A percentile compares a stretch with the other conserved stretches of the same genome.
Conservation (phyloP, 805 yeast genomes). For the Candida gorgasii region DNA sequence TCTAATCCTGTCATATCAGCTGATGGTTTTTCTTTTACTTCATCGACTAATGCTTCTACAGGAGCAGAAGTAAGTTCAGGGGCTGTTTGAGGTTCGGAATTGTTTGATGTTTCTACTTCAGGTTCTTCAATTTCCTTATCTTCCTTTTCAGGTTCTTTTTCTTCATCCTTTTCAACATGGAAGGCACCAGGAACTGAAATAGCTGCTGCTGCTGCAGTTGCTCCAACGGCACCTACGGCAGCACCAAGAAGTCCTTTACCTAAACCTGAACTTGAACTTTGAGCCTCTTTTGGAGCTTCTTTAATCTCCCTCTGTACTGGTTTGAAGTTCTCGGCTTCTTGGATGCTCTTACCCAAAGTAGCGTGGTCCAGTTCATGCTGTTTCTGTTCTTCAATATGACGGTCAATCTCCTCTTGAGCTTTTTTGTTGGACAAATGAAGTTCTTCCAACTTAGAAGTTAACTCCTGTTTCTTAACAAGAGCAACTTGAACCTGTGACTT, state of each 20-base stretch:
- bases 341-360: constrained; percentile 12
- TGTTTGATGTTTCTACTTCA: background rate
- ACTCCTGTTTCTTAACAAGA: constrained; percentile 48
- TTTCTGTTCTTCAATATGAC: constrained; percentile 18
- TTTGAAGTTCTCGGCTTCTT: constrained; percentile 17
- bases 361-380: constrained; percentile 19
- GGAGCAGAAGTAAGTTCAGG: constrained; percentile 4
- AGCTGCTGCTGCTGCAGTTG: constrained; percentile 20
- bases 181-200: constrained; percentile 11
- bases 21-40: constrained; percentile 27
- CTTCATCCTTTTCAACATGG: background rate
- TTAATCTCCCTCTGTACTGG: constrained; percentile 16
- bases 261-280: background rate
- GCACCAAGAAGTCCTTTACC: constrained; percentile 17
- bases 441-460: constrained; percentile 29
- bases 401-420: constrained; percentile 25
- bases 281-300: background rate
- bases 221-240: constrained; percentile 22
- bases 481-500: constrained; percentile 68
- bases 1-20: constrained; percentile 31
- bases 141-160: background rate
- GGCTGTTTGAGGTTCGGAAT: background rate
- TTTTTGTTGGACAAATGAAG: constrained; percentile 23
- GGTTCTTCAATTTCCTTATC: background rate
- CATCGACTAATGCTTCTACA: constrained; percentile 23